Conservation (phyloP, 2,329 filamentous ascomycete genomes). For the Calycina marina region DNA sequence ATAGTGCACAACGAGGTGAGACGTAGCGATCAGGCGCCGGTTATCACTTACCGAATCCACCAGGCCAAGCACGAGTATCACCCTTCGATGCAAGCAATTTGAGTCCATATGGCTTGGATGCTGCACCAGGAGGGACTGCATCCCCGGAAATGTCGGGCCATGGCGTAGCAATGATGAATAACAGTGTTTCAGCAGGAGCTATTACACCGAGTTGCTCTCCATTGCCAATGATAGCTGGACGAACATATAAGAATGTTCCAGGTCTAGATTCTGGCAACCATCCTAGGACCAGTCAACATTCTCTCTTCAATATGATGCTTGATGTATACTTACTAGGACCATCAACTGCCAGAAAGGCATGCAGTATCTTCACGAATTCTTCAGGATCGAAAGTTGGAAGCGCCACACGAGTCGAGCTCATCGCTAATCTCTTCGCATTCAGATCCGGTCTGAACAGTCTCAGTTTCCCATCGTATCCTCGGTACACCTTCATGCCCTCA, state of each 20-base stretch:
- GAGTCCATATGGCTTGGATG: constrained; percentile 35
- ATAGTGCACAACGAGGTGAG: too few species aligned
- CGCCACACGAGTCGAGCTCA: constrained; percentile 50
- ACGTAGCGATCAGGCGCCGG: too few species aligned
- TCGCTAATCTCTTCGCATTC: constrained; percentile 36
- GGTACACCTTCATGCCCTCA: constrained; percentile 54
- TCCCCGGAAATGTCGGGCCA: constrained; percentile 29
- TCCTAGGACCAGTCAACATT: constrained; percentile 25
- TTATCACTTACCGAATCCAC: constrained; percentile 57
- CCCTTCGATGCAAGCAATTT: constrained; percentile 66
- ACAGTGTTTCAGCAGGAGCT: constrained; percentile 63
- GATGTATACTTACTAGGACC: constrained; percentile 28
- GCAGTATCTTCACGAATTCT: constrained; percentile 62
- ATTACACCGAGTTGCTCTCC: constrained; percentile 69
- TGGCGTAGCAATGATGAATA: constrained; percentile 61
- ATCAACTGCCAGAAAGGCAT: constrained; percentile 57
- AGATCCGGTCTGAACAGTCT: constrained; percentile 45
- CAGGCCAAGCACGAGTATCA: constrained; percentile 82
- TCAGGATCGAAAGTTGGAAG: constrained; percentile 57
- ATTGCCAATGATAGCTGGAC: constrained; percentile 75
- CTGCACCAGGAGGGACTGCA: constrained; percentile 23
- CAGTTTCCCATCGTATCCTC: constrained; percentile 50
- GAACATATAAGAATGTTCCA: constrained; percentile 67
- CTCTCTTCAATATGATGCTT: background rate
- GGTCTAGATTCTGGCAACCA: constrained; percentile 62